Base-by-base conservation (phyloP, 805 yeast genomes). In the Metschnikowia bowlesiae region DNA sequence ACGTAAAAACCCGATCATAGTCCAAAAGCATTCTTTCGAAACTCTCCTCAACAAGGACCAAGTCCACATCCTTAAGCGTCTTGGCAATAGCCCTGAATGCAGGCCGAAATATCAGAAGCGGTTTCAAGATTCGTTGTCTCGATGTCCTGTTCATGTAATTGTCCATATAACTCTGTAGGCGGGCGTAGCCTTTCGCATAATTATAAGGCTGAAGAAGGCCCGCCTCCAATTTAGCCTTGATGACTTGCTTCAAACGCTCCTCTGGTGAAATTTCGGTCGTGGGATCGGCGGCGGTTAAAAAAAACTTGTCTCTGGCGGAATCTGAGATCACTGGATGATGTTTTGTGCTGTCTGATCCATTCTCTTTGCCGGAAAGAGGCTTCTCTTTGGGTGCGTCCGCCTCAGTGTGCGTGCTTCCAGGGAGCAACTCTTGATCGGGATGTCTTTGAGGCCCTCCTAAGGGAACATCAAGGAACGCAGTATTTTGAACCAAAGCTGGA, bases 221-320 rank as follows among this genome's bases (percentile, higher is more conserved):
- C 0, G 98, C 98, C 64, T 89, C 96, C 39, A 91, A 70, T 62
- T 92, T 92, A 14, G 98, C 98, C 62, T 88, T 87, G 61, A 92
- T 91, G 9, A 92, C 97, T 63, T 90, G 95, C 62, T 89, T 89
- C 57, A 92, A 74, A 53, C 97, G 77, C 63, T 90, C 97, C 62
- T 91, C 97, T 0, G 97, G 96, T 0, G 96, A 87, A 35, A 87
- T 85, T 56, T 89, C 97, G 2, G 92, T 89, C 0, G 96, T 87
- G 5, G 98, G 98, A 65, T 92, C 98, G 0, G 97, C 97, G 0
- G 98, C 98, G 0, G 97, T 92, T 44, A 92, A 70, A 70, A 92
- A 91, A 68, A 92, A 92, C 66, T 90, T 90, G 64, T 91, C 97
- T 55, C 89, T 78, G 1, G 97, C 96, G 2, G 94, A 83, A 49